These are phyloP conservation scores for Zychaea mexicana DNA, from an alignment of 371 early-diverging fungal species.

Conservation along the genomic window DNA sequence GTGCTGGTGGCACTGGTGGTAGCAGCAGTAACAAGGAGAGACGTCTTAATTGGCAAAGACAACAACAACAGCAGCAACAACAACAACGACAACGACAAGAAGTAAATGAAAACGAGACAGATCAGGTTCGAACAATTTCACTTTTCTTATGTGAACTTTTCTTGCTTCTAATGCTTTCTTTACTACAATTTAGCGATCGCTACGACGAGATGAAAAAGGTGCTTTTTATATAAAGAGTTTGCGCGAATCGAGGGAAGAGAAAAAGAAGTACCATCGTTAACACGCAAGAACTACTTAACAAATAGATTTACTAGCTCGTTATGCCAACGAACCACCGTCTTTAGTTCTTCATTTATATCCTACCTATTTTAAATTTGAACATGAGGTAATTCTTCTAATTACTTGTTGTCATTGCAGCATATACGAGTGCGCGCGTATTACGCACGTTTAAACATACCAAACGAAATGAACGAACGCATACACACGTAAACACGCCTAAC, in stretches of 20 bases:
- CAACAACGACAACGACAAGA: constrained; percentile 4
- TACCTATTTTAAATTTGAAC: constrained; percentile 68
- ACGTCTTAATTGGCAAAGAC: constrained; percentile 9
- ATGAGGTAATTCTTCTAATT: constrained; percentile 42
- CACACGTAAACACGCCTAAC: too few species aligned
- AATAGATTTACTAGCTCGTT: constrained; percentile 45
- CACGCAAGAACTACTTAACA: too few species aligned
- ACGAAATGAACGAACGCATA: too few species aligned
- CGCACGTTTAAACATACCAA: too few species aligned
- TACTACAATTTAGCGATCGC: constrained; percentile 9
- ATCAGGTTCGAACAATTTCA: constrained; percentile 4
- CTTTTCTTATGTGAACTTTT: neutral
- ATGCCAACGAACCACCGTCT: constrained; percentile 52
- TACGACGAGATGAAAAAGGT: constrained; percentile 21
- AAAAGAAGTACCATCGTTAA: neutral
- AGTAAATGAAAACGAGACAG: neutral
- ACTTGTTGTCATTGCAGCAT: neutral
- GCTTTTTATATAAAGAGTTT: neutral
- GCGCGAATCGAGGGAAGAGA: neutral
- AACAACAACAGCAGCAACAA: constrained; percentile 11
- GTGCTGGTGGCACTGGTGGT: too few species aligned
- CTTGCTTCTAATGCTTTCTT: neutral
- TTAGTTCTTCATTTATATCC: constrained; percentile 60
- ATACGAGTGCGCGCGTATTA: too few species aligned
- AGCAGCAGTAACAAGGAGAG: constrained; percentile 10